Evolutionary conservation across 495 filamentous ascomycete genomes (phyloP).

Genomic region (Bombardia bombarda): DNA sequence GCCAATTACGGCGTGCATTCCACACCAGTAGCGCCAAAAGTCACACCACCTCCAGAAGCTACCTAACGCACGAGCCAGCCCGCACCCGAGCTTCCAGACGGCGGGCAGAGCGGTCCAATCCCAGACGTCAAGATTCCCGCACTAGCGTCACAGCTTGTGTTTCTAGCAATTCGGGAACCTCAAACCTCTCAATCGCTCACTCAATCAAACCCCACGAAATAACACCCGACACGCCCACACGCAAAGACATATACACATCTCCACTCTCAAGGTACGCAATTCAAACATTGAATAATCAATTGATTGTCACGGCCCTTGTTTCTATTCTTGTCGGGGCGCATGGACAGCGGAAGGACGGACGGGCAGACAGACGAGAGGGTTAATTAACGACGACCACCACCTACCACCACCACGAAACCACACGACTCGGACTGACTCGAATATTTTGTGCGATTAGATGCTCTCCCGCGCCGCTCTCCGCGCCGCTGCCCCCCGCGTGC

Average conservation of each 20-base stretch:
- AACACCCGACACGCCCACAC: neutral
- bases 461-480: slow-evolving; percentile 72
- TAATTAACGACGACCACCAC: too few relatives aligned
- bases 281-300: too few relatives aligned
- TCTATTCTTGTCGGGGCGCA: too few relatives aligned
- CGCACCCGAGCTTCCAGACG: neutral
- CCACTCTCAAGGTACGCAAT: slow-evolving; percentile 14
- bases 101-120: neutral
- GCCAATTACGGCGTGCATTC: slow-evolving; percentile 3
- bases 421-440: neutral
- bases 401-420: too few relatives aligned
- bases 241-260: slow-evolving; percentile 5
- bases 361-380: too few relatives aligned
- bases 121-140: neutral
- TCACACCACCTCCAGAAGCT: slow-evolving; percentile 16
- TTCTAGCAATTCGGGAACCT: too few relatives aligned
- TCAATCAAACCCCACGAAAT: neutral
- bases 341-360: too few relatives aligned
- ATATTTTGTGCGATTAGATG: slow-evolving; percentile 52
- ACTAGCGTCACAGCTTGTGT: slow-evolving; percentile 5
- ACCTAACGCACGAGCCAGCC: neutral
- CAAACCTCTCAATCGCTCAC: neutral
- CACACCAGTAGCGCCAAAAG: slow-evolving; percentile 4
- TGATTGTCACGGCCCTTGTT: too few relatives aligned
- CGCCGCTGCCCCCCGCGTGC: slow-evolving; percentile 50